Evolutionary conservation across 768 basidiomycete genomes (phyloP).

Genomic region (Podaxis rugospora): DNA sequence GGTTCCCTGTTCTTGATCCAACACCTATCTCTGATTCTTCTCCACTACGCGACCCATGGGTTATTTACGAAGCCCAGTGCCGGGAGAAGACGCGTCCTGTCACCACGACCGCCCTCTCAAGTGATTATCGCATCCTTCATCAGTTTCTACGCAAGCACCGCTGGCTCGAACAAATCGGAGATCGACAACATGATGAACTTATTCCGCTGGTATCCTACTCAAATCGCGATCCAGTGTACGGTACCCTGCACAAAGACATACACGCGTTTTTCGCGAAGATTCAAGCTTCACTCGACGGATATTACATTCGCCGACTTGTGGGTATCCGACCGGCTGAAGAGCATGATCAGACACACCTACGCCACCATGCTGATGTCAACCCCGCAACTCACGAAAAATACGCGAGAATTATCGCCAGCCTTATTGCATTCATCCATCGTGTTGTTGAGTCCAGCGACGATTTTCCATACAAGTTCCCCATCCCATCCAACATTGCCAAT

Average conservation of each 20-base stretch:
- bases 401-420: background rate
- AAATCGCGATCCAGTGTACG: background rate
- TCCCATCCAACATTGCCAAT: background rate
- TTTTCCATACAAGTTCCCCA: background rate
- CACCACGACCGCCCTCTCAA: background rate
- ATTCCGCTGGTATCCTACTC: background rate
- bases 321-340: conserved; percentile 12
- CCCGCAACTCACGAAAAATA: background rate
- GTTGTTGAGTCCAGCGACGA: background rate
- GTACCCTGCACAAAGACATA: background rate
- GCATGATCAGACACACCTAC: background rate
- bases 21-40: too few species aligned
- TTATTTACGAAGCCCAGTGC: background rate
- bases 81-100: too few species aligned
- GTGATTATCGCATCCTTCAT: conserved; percentile 6
- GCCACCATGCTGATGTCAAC: conserved; percentile 9
- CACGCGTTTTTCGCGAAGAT: background rate
- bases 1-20: background rate
- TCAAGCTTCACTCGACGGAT: background rate
- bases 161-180: conserved; percentile 2
- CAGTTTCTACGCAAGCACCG: conserved; percentile 10
- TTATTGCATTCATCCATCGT: background rate
- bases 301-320: conserved; percentile 10
- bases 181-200: background rate
- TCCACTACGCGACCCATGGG: background rate